phyloP scores from a whole-genome alignment of 2,329 filamentous ascomycete species.

The Cylindrodendrum hubeiense region DNA sequence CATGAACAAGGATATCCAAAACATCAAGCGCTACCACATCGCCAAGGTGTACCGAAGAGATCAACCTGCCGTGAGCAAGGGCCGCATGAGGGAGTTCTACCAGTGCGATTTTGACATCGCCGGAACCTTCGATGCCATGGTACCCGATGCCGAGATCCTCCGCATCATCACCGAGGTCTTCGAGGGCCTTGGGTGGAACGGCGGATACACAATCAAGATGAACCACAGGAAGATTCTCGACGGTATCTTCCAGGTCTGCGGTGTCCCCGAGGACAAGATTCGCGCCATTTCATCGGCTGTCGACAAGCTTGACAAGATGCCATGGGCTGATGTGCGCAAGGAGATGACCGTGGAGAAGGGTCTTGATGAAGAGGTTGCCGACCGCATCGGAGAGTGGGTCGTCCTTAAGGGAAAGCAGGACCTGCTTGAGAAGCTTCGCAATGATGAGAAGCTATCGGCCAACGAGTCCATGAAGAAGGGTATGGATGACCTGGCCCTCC shows the following conservation, averaged over 20 bases:
- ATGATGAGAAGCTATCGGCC: slow-evolving; percentile 74
- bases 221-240: slow-evolving; percentile 97
- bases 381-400: slow-evolving; percentile 90
- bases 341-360: slow-evolving; percentile 97
- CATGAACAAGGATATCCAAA: slow-evolving; percentile 86
- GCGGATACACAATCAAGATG: slow-evolving; percentile 86
- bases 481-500: slow-evolving; percentile 81
- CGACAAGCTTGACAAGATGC: slow-evolving; percentile 94
- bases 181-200: slow-evolving; percentile 80
- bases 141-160: slow-evolving; percentile 91
- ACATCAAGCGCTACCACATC: slow-evolving; percentile 95
- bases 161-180: slow-evolving; percentile 89
- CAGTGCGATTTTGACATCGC: slow-evolving; percentile 98
- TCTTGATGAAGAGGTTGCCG: slow-evolving; percentile 79
- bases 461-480: slow-evolving; percentile 85
- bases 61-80: slow-evolving; percentile 80
- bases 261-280: slow-evolving; percentile 88
- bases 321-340: slow-evolving; percentile 89
- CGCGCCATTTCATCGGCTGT: slow-evolving; percentile 92
- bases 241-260: slow-evolving; percentile 90
- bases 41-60: slow-evolving; percentile 79
- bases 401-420: slow-evolving; percentile 80
- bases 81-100: slow-evolving; percentile 95
- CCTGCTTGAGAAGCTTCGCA: slow-evolving; percentile 76
- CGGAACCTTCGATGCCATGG: slow-evolving; percentile 88